Evolutionary conservation across 2,329 filamentous ascomycete species (phyloP).

Genomic region (Pyrenochaeta sp.): DNA sequence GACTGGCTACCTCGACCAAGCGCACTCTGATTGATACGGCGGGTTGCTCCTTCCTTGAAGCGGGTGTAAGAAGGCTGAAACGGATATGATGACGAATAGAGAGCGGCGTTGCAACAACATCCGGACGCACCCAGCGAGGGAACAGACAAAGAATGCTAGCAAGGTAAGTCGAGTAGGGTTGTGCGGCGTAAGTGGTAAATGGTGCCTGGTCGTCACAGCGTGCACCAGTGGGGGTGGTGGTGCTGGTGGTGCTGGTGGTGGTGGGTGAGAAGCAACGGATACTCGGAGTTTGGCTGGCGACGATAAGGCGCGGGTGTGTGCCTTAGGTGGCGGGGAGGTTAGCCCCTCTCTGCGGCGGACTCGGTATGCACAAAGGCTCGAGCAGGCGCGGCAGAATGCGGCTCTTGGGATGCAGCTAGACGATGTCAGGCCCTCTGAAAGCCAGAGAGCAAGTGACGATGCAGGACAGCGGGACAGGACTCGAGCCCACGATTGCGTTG

Average conservation of each 20-base stretch:
- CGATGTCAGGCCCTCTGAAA: slow-evolving; percentile 29
- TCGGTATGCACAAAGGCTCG: slow-evolving; percentile 39
- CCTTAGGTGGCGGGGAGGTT: slow-evolving; percentile 31
- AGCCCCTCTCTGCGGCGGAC: slow-evolving; percentile 31
- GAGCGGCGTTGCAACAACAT: slow-evolving; percentile 46
- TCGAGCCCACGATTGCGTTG: slow-evolving; percentile 38
- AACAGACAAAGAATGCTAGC: slow-evolving; percentile 11
- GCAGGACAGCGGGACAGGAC: slow-evolving; percentile 34
- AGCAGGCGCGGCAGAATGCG: slow-evolving; percentile 37
- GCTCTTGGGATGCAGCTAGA: slow-evolving; percentile 34
- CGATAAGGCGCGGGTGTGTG: slow-evolving; percentile 34
- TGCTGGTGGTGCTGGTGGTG: slow-evolving; percentile 27
- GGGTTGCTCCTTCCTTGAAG: slow-evolving; percentile 29
- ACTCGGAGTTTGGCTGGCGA: slow-evolving; percentile 38
- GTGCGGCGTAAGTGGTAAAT: slow-evolving; percentile 28
- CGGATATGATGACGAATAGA: slow-evolving; percentile 46
- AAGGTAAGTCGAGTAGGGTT: slow-evolving; percentile 2
- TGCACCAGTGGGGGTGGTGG: slow-evolving; percentile 15
- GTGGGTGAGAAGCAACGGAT: slow-evolving; percentile 35
- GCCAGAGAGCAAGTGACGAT: slow-evolving; percentile 31
- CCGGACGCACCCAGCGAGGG: slow-evolving; percentile 30
- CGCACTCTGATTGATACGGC: slow-evolving; percentile 23
- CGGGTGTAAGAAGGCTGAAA: slow-evolving; percentile 47
- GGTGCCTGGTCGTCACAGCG: slow-evolving; percentile 17
- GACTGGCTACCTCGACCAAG: slow-evolving; percentile 9